Evolutionary conservation across 2,329 filamentous ascomycete species (phyloP).

Genomic region (Exophiala calicioides): DNA sequence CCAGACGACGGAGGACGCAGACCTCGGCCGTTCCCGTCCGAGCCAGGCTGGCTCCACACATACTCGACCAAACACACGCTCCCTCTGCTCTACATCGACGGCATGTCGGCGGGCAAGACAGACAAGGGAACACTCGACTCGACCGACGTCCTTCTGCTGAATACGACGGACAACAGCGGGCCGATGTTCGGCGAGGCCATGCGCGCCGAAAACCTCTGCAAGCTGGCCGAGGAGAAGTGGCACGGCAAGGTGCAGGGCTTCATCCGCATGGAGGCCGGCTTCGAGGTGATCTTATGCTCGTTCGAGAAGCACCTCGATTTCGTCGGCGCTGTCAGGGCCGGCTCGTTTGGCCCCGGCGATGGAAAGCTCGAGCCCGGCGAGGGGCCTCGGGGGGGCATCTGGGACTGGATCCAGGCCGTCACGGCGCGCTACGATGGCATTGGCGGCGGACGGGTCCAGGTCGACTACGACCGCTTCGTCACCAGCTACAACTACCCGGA

Average conservation of each 20-base stretch:
- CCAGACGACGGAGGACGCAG: neutral
- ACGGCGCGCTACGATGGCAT: constrained; percentile 31
- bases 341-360: constrained; percentile 1
- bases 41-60: constrained; percentile 64
- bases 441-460: constrained; percentile 41
- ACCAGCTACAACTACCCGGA: constrained; percentile 49
- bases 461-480: constrained; percentile 54
- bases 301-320: constrained; percentile 52
- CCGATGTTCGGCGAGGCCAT: constrained; percentile 47
- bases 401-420: constrained; percentile 23
- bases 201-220: constrained; percentile 60
- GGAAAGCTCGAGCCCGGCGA: neutral
- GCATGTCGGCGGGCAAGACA: constrained; percentile 68
- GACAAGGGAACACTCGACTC: constrained; percentile 66
- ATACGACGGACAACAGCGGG: constrained; percentile 31
- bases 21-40: neutral
- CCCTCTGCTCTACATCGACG: constrained; percentile 68
- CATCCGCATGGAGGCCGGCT: constrained; percentile 68
- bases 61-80: constrained; percentile 62
- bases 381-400: neutral
- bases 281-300: constrained; percentile 69
- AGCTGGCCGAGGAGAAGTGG: constrained; percentile 54
- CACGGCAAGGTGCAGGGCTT: constrained; percentile 60
- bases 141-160: constrained; percentile 63
- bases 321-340: constrained; percentile 36